Percentiles rank a stretch among this genome's conserved stretches.
phyloP scores from a whole-genome alignment of 106 monocot species.

The Hemerocallis citrina region DNA sequence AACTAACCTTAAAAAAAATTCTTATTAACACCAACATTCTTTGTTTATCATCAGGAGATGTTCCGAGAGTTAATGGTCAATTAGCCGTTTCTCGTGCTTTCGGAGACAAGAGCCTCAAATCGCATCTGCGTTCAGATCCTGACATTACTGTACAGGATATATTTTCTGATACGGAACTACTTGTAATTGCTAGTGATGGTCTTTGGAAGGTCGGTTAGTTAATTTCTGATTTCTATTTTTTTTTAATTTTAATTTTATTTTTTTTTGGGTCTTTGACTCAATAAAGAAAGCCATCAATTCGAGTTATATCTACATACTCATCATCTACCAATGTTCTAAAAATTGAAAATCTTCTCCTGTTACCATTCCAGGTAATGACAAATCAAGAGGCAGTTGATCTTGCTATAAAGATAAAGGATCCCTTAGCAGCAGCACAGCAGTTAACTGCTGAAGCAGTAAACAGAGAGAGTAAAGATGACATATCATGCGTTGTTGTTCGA shows the following conservation, averaged over 20 bases:
- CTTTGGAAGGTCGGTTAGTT: conserved; percentile 56
- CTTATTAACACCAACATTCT: neutral
- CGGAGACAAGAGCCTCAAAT: conserved; percentile 77
- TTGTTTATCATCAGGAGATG: conserved; percentile 44
- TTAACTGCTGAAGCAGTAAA: conserved; percentile 44
- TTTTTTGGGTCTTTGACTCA: neutral
- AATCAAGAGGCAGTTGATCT: conserved; percentile 62
- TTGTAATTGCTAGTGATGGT: conserved; percentile 76
- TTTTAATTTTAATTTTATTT: neutral
- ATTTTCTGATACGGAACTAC: conserved; percentile 31
- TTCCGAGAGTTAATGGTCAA: conserved; percentile 74
- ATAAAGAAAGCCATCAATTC: neutral
- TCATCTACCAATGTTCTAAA: neutral
- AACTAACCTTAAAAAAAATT: too few species aligned
- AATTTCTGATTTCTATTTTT: neutral
- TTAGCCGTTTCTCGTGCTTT: conserved; percentile 83
- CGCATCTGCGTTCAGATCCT: conserved; percentile 61
- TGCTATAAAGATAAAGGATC: conserved; percentile 44
- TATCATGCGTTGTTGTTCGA: conserved; percentile 65
- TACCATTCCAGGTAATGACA: conserved; percentile 40
- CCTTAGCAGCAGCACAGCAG: conserved; percentile 51
- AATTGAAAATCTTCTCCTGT: neutral
- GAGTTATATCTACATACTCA: neutral
- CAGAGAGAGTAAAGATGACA: conserved; percentile 67
- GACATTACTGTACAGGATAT: conserved; percentile 47